Evolutionary conservation across 2,329 filamentous ascomycete genomes (phyloP).

Genomic region (Gnomoniopsis sp.): DNA sequence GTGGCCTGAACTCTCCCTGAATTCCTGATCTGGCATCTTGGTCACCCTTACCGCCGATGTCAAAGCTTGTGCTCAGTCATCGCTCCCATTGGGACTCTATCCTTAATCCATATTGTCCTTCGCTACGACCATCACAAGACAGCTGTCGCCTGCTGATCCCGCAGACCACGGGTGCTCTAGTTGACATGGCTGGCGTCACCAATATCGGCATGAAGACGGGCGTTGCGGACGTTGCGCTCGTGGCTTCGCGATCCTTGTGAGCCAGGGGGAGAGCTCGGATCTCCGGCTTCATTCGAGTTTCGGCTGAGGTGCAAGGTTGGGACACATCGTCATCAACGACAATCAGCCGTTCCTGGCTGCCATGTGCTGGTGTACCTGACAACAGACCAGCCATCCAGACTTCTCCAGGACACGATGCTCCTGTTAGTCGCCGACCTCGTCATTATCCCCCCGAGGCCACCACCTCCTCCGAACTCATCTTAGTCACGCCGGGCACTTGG

Average conservation of each 20-base stretch:
- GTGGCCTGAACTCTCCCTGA: too few species aligned
- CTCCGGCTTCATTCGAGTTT: neutral
- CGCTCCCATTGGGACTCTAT: neutral
- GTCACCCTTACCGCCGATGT: neutral
- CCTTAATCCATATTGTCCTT: neutral
- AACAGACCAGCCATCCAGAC: neutral
- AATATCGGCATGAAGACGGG: neutral
- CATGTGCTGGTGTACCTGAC: neutral
- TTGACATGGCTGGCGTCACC: neutral
- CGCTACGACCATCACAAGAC: neutral
- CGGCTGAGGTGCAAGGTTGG: too few species aligned
- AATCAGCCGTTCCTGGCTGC: neutral
- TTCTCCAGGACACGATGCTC: too few species aligned
- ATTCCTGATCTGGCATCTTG: neutral
- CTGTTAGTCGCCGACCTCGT: neutral
- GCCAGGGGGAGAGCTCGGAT: neutral
- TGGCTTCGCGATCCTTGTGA: neutral
- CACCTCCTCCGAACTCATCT: neutral
- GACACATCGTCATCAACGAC: neutral
- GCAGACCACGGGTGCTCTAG: neutral
- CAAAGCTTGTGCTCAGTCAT: neutral
- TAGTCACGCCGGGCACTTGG: neutral
- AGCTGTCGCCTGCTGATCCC: neutral
- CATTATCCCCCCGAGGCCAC: neutral
- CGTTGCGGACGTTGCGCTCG: neutral